Evolutionary conservation across 83 land plant species (phyloP).

Genomic region (Picea abies): DNA sequence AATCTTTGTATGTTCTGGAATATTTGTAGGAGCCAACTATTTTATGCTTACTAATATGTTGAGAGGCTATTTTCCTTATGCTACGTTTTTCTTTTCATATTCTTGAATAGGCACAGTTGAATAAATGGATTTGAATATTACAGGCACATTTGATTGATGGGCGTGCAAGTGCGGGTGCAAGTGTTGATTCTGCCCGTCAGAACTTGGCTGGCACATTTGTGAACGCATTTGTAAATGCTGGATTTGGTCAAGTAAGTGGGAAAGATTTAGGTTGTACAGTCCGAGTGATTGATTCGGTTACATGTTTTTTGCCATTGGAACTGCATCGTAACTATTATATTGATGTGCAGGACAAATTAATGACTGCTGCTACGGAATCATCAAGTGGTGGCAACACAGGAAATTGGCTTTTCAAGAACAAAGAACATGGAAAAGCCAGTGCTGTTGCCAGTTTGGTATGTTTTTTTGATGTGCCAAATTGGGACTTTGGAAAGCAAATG

Average conservation of each 20-base stretch:
- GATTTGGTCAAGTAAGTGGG: conserved; percentile 86
- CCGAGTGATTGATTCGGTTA: neutral
- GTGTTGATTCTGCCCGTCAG: conserved; percentile 97
- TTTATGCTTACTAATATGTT: neutral
- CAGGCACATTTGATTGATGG: conserved; percentile 98
- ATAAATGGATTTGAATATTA: conserved; percentile 1
- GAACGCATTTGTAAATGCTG: conserved; percentile 99
- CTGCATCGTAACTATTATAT: neutral
- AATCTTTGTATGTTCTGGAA: neutral
- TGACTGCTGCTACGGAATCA: conserved; percentile 80
- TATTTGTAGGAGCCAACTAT: neutral
- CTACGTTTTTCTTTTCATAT: neutral
- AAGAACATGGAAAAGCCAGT: conserved; percentile 97
- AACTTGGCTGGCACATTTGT: conserved; percentile 99
- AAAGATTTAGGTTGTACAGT: neutral
- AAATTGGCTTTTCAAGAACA: conserved; percentile 94
- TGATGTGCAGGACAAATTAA: conserved; percentile 84
- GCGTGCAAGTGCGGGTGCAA: conserved; percentile 91
- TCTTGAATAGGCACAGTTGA: neutral
- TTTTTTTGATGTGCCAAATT: neutral
- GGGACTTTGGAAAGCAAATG: neutral
- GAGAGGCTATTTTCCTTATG: neutral
- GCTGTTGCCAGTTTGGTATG: conserved; percentile 97
- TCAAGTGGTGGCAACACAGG: conserved; percentile 71
- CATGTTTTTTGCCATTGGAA: neutral